Percentiles rank a stretch among this genome's conserved stretches.
Conservation (phyloP, 352 stramenopile species). For the Globisporangium lucens region DNA sequence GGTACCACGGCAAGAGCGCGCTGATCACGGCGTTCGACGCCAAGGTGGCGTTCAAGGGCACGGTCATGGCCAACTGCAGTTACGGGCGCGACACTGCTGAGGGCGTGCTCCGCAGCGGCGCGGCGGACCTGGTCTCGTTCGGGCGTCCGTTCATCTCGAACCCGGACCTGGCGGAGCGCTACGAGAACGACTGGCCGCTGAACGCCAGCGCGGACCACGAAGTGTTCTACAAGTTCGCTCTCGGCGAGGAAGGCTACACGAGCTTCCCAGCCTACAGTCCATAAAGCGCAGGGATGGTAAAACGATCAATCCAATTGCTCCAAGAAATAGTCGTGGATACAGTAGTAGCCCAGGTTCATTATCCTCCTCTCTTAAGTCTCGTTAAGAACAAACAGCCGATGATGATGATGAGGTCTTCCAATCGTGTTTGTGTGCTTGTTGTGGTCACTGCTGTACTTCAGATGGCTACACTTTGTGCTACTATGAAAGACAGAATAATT, state of each 20-base stretch:
- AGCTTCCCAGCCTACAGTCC: slow-evolving; percentile 3
- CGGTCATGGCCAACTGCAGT: slow-evolving; percentile 22
- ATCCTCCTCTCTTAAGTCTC: too few relatives aligned
- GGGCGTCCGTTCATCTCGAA: slow-evolving; percentile 30
- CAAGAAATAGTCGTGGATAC: too few relatives aligned
- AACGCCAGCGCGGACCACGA: neutral
- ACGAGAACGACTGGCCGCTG: slow-evolving; percentile 15
- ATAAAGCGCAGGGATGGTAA: neutral
- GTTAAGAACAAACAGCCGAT: too few relatives aligned
- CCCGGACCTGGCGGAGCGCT: slow-evolving; percentile 27
- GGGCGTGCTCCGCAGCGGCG: slow-evolving; percentile 11
- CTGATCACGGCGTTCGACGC: slow-evolving; percentile 19
- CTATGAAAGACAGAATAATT: too few relatives aligned
- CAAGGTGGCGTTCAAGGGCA: slow-evolving; percentile 20
- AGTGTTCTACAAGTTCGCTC: neutral
- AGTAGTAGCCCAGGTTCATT: too few relatives aligned
- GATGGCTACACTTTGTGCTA: too few relatives aligned
- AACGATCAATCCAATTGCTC: too few relatives aligned
- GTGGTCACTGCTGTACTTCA: too few relatives aligned
- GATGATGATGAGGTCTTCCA: too few relatives aligned
- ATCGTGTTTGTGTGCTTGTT: too few relatives aligned
- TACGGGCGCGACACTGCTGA: slow-evolving; percentile 21
- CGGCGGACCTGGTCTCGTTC: slow-evolving; percentile 25
- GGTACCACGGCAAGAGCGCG: slow-evolving; percentile 13
- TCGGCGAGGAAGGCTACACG: slow-evolving; percentile 1